These are phyloP conservation scores for Lachnellula suecica DNA, from an alignment of 2,329 filamentous ascomycete genomes.

Conservation along the genomic window DNA sequence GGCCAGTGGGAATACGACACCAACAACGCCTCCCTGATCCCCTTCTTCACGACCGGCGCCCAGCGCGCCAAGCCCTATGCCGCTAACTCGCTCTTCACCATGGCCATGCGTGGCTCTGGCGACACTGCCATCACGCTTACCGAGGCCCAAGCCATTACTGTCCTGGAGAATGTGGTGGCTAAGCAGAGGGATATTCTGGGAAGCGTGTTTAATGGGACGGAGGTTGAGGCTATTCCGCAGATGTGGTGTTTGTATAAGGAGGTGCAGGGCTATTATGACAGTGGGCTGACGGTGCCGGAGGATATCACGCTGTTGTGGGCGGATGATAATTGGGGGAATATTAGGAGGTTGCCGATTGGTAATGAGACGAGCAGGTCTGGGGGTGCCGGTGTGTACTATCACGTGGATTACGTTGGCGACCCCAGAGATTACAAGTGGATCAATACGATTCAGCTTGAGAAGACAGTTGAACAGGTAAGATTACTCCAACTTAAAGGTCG, in stretches of 20 bases:
- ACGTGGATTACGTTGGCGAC: conserved; percentile 52
- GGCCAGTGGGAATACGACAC: conserved; percentile 69
- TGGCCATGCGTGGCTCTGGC: conserved; percentile 69
- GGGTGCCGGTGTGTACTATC: conserved; percentile 65
- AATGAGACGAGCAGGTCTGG: conserved; percentile 60
- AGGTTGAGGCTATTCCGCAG: conserved; percentile 54
- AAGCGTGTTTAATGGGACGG: conserved; percentile 49
- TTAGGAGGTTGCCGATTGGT: conserved; percentile 57
- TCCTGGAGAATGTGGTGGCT: conserved; percentile 59
- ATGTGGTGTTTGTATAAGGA: conserved; percentile 76
- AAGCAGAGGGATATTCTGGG: conserved; percentile 59
- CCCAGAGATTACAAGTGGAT: conserved; percentile 57
- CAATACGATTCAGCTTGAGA: conserved; percentile 64
- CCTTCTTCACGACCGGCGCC: conserved; percentile 68
- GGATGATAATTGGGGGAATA: conserved; percentile 70
- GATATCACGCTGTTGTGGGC: conserved; percentile 68
- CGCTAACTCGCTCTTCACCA: conserved; percentile 62
- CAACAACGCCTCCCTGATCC: conserved; percentile 66
- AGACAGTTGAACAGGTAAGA: conserved; percentile 56
- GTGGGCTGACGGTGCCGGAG: conserved; percentile 62
- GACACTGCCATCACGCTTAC: conserved; percentile 60
- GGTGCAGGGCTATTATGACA: conserved; percentile 66
- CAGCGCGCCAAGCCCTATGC: conserved; percentile 65
- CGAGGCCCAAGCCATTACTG: conserved; percentile 52
- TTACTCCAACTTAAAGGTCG: too few species aligned